phyloP scores from a whole-genome alignment of 108 stramenopile genomes.

The Conticribra weissflogii region DNA sequence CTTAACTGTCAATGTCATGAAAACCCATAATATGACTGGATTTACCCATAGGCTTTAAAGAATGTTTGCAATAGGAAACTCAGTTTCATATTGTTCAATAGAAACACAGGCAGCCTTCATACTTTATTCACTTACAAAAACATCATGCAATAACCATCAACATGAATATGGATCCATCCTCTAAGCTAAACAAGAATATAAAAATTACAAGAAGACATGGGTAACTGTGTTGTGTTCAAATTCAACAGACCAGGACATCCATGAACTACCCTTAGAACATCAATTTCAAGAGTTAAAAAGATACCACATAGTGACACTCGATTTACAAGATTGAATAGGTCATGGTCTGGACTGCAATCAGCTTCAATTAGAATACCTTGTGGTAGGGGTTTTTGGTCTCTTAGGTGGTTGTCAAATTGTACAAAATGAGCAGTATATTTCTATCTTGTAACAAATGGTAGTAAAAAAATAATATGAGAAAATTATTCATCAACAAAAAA shows the following conservation, averaged over 20 bases:
- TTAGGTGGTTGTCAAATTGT: neutral
- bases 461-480: too few relatives aligned
- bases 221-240: neutral
- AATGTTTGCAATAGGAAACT: neutral
- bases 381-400: neutral
- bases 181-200: neutral
- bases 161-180: neutral
- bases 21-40: too few relatives aligned
- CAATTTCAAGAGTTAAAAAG: neutral
- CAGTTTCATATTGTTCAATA: neutral
- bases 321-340: conserved; percentile 1
- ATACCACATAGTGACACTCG: neutral
- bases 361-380: neutral
- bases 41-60: too few relatives aligned
- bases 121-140: neutral
- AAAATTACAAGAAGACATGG: neutral
- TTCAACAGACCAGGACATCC: conserved; percentile 6
- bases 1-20: too few relatives aligned
- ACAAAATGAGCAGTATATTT: conserved; percentile 2
- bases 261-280: neutral
- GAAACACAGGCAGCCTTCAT: neutral
- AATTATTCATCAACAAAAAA: too few relatives aligned
- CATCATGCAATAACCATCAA: neutral
- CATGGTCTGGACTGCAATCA: conserved; percentile 8
- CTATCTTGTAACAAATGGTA: too few relatives aligned